Conservation (phyloP, 345 rosid species). For the Dovyalis caffra region DNA sequence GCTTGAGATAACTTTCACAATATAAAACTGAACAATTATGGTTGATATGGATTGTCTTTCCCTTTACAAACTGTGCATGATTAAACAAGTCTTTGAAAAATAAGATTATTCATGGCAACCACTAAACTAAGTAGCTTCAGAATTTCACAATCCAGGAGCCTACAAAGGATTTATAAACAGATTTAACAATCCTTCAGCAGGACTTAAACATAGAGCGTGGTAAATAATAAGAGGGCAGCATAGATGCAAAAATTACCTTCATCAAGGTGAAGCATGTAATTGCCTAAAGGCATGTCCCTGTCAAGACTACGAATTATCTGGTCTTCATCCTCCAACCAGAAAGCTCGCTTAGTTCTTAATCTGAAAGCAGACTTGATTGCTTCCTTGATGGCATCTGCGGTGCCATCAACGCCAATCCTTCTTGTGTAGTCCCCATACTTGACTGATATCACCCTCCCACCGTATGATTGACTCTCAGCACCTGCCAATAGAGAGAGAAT, state of each 20-base stretch:
- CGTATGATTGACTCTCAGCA: slow-evolving; percentile 67
- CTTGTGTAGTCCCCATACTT: slow-evolving; percentile 87
- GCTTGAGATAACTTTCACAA: not conserved
- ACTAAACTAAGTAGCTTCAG: not conserved
- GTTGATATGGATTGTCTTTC: not conserved
- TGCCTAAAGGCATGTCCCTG: slow-evolving; percentile 94
- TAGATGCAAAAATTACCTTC: slow-evolving; percentile 51
- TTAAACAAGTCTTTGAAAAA: not conserved
- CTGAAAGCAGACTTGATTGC: slow-evolving; percentile 84
- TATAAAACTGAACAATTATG: not conserved
- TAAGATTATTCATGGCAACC: not conserved
- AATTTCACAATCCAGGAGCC: not conserved
- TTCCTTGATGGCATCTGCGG: slow-evolving; percentile 84
- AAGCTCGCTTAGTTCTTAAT: slow-evolving; percentile 81
- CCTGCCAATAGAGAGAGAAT: slow-evolving; percentile 34
- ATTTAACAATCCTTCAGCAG: not conserved
- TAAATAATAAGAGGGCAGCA: slow-evolving; percentile 2
- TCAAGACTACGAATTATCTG: slow-evolving; percentile 80
- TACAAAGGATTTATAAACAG: not conserved
- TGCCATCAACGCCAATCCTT: slow-evolving; percentile 88
- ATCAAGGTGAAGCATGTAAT: slow-evolving; percentile 79
- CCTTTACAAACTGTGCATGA: not conserved
- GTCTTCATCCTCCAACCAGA: slow-evolving; percentile 98
- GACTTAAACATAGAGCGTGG: not conserved
- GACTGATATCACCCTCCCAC: slow-evolving; percentile 88